phyloP scores from a whole-genome alignment of 1,139 yeast species.

The Candida albicans region DNA sequence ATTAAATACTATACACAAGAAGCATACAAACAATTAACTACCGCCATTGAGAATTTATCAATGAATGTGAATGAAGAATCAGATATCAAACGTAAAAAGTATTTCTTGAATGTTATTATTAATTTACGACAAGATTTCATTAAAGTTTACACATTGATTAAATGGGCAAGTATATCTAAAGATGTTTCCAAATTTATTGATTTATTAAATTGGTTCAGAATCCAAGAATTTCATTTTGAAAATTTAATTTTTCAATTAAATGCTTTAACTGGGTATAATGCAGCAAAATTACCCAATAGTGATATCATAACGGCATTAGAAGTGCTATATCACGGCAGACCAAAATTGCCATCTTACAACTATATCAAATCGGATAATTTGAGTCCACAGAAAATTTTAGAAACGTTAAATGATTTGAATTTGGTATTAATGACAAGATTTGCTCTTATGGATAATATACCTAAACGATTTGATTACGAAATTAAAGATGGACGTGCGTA shows the following conservation, averaged over 20 bases:
- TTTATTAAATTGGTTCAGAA: slow-evolving; percentile 78
- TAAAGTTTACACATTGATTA: slow-evolving; percentile 77
- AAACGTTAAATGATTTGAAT: slow-evolving; percentile 68
- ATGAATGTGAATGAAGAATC: slow-evolving; percentile 38
- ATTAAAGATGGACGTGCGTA: slow-evolving; percentile 77
- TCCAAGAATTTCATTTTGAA: slow-evolving; percentile 72
- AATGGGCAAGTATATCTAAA: slow-evolving; percentile 78
- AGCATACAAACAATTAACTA: slow-evolving; percentile 63
- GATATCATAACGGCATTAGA: slow-evolving; percentile 86
- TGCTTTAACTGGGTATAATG: slow-evolving; percentile 63
- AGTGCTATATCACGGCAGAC: slow-evolving; percentile 75
- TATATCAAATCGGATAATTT: slow-evolving; percentile 54
- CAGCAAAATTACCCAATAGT: slow-evolving; percentile 88
- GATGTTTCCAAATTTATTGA: slow-evolving; percentile 79
- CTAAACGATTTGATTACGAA: slow-evolving; percentile 60
- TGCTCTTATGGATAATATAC: slow-evolving; percentile 64
- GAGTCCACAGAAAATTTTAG: slow-evolving; percentile 56
- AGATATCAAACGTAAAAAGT: slow-evolving; percentile 64
- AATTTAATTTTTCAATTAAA: slow-evolving; percentile 52
- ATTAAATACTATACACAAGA: slow-evolving; percentile 62
- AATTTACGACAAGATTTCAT: slow-evolving; percentile 77
- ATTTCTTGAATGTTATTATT: slow-evolving; percentile 66
- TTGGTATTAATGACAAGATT: slow-evolving; percentile 72
- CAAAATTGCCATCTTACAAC: slow-evolving; percentile 68
- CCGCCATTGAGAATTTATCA: slow-evolving; percentile 59